Evolutionary conservation across 169 alveolate species (phyloP).

Genomic region (Toxoplasma gondii): DNA sequence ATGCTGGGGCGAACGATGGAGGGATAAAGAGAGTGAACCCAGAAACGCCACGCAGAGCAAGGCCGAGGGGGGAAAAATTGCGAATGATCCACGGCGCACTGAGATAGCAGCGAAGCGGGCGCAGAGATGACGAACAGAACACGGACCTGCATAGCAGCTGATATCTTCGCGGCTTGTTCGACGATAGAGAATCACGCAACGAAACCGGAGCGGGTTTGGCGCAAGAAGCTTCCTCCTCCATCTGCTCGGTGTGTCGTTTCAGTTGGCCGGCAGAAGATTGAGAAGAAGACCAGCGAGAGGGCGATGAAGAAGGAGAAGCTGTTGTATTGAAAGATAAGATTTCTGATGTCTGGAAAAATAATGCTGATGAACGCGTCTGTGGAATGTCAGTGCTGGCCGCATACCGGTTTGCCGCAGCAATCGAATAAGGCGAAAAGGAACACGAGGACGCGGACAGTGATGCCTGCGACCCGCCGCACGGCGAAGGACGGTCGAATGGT

Average conservation of each 20-base stretch:
- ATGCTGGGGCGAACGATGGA: neutral
- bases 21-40: neutral
- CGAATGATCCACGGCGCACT: constrained; percentile 10
- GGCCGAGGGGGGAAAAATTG: neutral
- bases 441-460: no score
- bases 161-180: neutral
- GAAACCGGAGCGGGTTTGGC: no score
- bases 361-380: neutral
- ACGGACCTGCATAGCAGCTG: constrained; percentile 5
- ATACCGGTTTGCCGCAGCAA: no score
- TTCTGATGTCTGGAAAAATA: neutral
- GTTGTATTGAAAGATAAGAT: neutral
- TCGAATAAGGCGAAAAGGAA: no score
- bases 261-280: neutral
- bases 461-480: no score
- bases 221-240: neutral
- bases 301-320: neutral
- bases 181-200: neutral
- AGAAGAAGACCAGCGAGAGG: neutral
- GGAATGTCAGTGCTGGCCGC: no score
- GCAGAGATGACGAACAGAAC: neutral
- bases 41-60: neutral
- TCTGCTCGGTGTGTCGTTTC: neutral
- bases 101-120: constrained; percentile 23
- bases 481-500: no score